Evolutionary conservation across 169 alveolate genomes (phyloP), one percentile per base, ranked within the genome.

Genomic region (Eimeria acervulina): DNA sequence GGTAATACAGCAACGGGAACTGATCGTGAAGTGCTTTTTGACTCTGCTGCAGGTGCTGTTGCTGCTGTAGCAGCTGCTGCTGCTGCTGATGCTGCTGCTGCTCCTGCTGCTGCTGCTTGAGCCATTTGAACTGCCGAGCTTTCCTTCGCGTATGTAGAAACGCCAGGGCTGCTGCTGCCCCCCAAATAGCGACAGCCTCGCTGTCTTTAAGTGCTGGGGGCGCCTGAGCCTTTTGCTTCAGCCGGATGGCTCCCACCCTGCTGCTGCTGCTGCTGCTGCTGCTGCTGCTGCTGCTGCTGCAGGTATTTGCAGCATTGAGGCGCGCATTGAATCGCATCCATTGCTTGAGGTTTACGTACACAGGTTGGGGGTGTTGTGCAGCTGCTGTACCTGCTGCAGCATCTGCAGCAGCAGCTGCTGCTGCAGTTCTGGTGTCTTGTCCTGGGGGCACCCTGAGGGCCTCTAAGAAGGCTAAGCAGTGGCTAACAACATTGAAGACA

Each of bases 131-230:
- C 15, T 26, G 8, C 33, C 59, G 52, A 38, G 55, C 33, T 23
- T 76, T 36, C 36, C 59, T 76, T 26, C 87, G 51, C 0, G 87
- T 76, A 15, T 76, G 87, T 0, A 76, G 59, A 12, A 42, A 76
- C 12, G 87, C 87, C 59, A 76, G 33, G 0, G 87, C 55, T 17
- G 87, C 87, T 40, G 87, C 87, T 23, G 59, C 87, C 13, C 87
- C 87, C 87, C 87, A 76, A 42, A 76, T 36, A 36, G 87, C 87
- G 40, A 76, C 59, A 0, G 59, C 87, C 59, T 76, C 87, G 51
- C 38, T 42, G 63, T 76, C 87, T 76, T 76, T 76, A 36, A 76
- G 15, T 19, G 87, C 59, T 5, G 87, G 87, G 36, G 59, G n/a
- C 19, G 19, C 26, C 59, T 76, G 87, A 1, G 26, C 31, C 87